A percentile compares a stretch with the other conserved stretches of the same genome.
Conservation (phyloP, 345 rosid genomes). For the Anacardium occidentale region DNA sequence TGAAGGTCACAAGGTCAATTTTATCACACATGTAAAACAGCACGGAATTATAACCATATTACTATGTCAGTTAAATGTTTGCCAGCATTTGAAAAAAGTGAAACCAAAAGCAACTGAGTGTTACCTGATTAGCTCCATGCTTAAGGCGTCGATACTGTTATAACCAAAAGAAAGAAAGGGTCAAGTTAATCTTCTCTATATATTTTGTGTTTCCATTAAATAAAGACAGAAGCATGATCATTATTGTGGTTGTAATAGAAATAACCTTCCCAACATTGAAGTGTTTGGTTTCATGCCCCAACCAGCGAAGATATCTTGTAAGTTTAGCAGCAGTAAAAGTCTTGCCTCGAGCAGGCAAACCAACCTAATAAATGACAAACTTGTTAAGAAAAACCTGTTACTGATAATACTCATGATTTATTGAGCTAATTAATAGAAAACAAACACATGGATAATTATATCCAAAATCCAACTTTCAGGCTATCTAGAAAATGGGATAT, state of each 20-base stretch:
- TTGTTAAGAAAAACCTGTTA: conserved; percentile 10
- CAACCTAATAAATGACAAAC: conserved; percentile 59
- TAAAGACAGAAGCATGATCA: conserved; percentile 16
- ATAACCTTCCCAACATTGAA: conserved; percentile 98
- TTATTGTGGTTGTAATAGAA: conserved; percentile 6
- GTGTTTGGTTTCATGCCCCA: conserved; percentile 98
- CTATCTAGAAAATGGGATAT: background rate
- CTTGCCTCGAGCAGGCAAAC: conserved; percentile 99
- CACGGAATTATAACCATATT: background rate
- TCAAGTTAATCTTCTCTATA: conserved; percentile 13
- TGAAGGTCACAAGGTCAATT: background rate
- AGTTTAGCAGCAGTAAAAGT: conserved; percentile 97
- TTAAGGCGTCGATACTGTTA: conserved; percentile 98
- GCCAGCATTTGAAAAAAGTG: background rate
- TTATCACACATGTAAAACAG: background rate
- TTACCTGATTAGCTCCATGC: conserved; percentile 89
- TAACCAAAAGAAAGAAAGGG: conserved; percentile 28
- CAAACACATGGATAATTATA: background rate
- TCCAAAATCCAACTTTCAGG: conserved; percentile 9
- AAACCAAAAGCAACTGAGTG: background rate
- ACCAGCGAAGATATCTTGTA: conserved; percentile 98
- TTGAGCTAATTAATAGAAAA: background rate
- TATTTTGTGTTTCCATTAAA: background rate
- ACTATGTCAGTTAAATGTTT: background rate
- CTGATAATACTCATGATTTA: background rate